Percentiles rank a stretch among this genome's conserved stretches.
These are phyloP conservation scores for Alternaria viburni DNA, from an alignment of 2,329 filamentous ascomycete species.

Conservation along the genomic window DNA sequence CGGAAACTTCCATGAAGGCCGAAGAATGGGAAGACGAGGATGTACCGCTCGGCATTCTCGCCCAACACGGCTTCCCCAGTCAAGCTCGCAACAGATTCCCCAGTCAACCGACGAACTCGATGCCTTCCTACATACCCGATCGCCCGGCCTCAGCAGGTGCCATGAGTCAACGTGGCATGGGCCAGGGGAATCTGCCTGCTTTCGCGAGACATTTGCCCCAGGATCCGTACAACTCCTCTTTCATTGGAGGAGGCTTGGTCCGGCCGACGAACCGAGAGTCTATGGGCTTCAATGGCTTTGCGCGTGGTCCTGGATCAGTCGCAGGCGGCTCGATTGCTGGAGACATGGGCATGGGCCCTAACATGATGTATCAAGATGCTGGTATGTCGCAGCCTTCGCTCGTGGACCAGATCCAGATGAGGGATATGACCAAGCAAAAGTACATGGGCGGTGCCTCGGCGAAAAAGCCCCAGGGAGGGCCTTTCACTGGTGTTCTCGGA, in stretches of 20 bases:
- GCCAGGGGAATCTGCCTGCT: constrained; percentile 34
- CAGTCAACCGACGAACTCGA: constrained; percentile 36
- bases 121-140: constrained; percentile 45
- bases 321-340: constrained; percentile 39
- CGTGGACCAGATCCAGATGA: constrained; percentile 48
- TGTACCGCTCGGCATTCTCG: constrained; percentile 47
- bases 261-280: constrained; percentile 44
- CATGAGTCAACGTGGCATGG: constrained; percentile 24
- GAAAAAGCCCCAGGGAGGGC: constrained; percentile 38
- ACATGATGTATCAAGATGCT: constrained; percentile 40
- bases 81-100: constrained; percentile 33
- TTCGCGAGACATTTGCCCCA: constrained; percentile 46
- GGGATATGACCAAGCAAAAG: constrained; percentile 45
- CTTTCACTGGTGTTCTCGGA: constrained; percentile 45
- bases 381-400: constrained; percentile 40
- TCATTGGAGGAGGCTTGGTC: constrained; percentile 45
- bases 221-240: constrained; percentile 39
- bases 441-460: constrained; percentile 45
- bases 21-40: constrained; percentile 49
- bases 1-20: constrained; percentile 43
- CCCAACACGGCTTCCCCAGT: constrained; percentile 46
- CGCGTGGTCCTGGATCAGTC: constrained; percentile 40
- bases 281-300: constrained; percentile 46
- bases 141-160: constrained; percentile 44
- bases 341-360: constrained; percentile 22